Evolutionary conservation across 2,329 filamentous ascomycete species (phyloP), one percentile per base, ranked within the genome.

Genomic region (Berkeleyomyces basicola): DNA sequence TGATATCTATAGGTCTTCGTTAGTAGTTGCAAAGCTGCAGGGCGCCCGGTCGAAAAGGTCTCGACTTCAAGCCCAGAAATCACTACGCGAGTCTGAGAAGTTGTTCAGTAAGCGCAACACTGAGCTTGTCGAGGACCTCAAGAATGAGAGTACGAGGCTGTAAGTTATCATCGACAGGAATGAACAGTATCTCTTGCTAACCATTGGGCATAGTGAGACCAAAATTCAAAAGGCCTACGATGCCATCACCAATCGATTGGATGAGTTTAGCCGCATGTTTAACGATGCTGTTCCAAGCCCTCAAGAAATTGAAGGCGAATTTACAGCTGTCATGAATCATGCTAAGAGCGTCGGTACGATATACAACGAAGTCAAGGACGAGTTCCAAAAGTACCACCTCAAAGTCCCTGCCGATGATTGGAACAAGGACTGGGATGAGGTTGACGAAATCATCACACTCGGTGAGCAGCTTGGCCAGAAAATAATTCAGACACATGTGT

Each of bases 361-460:
- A n/a, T 66, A 64, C 47, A 37, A 49, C 3, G 42, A 65, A 23
- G 46, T 61, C 6, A 58, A 61, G n/a, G 47, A 62, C 10, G n/a
- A 40, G 16, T 58, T 64, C 37, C 33, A 62, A 47, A 44, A 44
- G 36, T 49, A 58, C 31, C 36, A 53, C 3, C n/a, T 61, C 6
- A 10, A 44, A 10, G 49, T 64, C 7, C 58, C 63, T 2, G 42
- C 46, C n/a, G 49, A 59, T 14, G 58, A 44, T 11, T 61, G 60
- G 43, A 53, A 63, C 10, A 42, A 63, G 16, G 65, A 66, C 40
- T 60, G 61, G 49, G 46, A 58, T 44, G 62, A 66, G 4, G 58
- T 66, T 7, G 61, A 64, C 4, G 63, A 65, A 42, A 64, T 65
- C 31, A 62, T 65, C n/a, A 31, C 57, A 11, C 58, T 63, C 11